Evolutionary conservation across 805 yeast species (phyloP).

Genomic region (Nakazawaea wyomingensis): DNA sequence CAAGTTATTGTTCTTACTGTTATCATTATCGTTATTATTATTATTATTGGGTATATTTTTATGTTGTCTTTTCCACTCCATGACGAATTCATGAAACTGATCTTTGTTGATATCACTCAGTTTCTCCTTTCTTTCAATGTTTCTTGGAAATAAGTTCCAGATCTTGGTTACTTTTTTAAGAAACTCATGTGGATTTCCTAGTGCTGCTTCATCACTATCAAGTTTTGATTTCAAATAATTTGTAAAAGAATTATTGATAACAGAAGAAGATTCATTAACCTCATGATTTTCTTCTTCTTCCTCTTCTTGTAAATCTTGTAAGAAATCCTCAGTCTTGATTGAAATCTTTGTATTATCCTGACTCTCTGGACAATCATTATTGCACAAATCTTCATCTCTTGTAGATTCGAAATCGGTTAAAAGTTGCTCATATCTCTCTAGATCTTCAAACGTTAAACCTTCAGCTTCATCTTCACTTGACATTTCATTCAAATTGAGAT

Average conservation of each 20-base stretch:
- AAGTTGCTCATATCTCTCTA: conserved; percentile 6
- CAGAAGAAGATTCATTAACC: not conserved
- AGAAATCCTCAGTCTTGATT: not conserved
- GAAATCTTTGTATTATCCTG: not conserved
- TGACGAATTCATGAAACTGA: conserved; percentile 8
- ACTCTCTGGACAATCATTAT: not conserved
- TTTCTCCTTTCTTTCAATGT: not conserved
- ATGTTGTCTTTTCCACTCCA: conserved; percentile 7
- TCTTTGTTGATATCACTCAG: conserved; percentile 9
- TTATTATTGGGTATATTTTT: not conserved
- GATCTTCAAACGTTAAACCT: conserved; percentile 4
- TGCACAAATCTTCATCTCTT: conserved; percentile 9
- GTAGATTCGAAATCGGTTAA: conserved; percentile 12
- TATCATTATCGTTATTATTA: no score
- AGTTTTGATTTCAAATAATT: conserved; percentile 5
- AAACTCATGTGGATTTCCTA: conserved; percentile 10
- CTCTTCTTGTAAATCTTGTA: not conserved
- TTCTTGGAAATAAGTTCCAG: conserved; percentile 9
- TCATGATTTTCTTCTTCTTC: not conserved
- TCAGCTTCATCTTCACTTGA: conserved; percentile 4
- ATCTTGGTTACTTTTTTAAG: conserved; percentile 9
- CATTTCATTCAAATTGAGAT: not conserved
- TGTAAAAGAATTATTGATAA: conserved; percentile 5
- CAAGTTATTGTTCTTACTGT: no score
- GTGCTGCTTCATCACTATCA: not conserved